Percentiles rank a stretch among this genome's conserved stretches.
Evolutionary conservation across 164 flowering plant species (phyloP).

Genomic region (Magnolia changhungtana): DNA sequence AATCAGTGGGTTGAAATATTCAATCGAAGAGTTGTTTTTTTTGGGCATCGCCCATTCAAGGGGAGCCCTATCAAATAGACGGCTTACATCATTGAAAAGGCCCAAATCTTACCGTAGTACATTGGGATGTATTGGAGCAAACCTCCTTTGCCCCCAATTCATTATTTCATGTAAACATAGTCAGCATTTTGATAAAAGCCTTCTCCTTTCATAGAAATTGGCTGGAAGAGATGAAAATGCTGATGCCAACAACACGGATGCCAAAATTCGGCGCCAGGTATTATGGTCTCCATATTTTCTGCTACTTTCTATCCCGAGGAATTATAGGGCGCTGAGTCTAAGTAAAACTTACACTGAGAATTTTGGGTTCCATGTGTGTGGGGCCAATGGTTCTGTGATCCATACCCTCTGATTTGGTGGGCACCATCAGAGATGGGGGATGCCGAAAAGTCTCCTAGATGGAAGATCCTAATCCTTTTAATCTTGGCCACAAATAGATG

Average conservation of each 20-base stretch:
- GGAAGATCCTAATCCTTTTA: not conserved
- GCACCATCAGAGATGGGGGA: not conserved
- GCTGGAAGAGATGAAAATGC: constrained; percentile 24
- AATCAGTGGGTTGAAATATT: too few relatives aligned
- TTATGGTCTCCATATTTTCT: not conserved
- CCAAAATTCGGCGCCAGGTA: constrained; percentile 65
- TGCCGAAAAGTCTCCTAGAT: not conserved
- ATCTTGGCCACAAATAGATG: too few relatives aligned
- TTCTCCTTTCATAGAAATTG: constrained; percentile 42
- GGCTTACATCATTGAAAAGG: too few relatives aligned
- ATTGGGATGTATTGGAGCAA: not conserved
- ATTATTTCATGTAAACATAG: not conserved
- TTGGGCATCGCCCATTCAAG: too few relatives aligned
- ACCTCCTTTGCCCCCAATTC: not conserved
- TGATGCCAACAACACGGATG: constrained; percentile 32
- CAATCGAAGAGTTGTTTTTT: too few relatives aligned
- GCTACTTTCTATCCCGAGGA: not conserved
- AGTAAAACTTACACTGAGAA: too few relatives aligned
- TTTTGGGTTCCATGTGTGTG: not conserved
- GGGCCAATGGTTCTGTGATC: not conserved
- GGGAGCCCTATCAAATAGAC: too few relatives aligned
- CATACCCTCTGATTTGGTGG: not conserved
- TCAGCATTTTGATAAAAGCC: constrained; percentile 7
- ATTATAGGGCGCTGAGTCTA: too few relatives aligned
- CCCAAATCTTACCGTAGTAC: too few relatives aligned